phyloP scores from a whole-genome alignment of 116 monocot genomes.

The Trichopus zeylanicus region DNA sequence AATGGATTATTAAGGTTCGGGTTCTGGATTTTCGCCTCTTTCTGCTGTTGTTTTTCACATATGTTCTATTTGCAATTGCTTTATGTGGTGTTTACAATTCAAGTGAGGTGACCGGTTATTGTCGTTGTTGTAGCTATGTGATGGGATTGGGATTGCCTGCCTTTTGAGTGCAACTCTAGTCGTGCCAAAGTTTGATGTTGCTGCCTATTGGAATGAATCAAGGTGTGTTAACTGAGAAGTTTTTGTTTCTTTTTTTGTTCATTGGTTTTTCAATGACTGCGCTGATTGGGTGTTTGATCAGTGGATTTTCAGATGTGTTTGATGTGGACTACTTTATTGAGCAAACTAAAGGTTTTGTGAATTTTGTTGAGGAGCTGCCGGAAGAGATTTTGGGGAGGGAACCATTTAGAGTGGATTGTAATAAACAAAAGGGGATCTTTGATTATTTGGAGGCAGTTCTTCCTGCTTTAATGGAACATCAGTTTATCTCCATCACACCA shows the following conservation, averaged over 20 bases:
- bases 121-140: conserved; percentile 63
- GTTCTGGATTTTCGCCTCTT: no score
- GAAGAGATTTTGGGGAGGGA: conserved; percentile 42
- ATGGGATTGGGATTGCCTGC: conserved; percentile 87
- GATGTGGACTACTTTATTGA: conserved; percentile 84
- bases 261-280: not conserved
- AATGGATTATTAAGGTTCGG: no score
- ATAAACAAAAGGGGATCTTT: conserved; percentile 79
- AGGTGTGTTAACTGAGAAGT: conserved; percentile 30
- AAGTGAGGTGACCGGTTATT: no score
- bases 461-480: conserved; percentile 60
- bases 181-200: conserved; percentile 88
- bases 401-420: conserved; percentile 83
- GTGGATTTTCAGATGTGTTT: conserved; percentile 91
- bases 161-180: conserved; percentile 80
- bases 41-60: no score
- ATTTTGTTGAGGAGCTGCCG: conserved; percentile 61
- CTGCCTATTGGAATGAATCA: conserved; percentile 98
- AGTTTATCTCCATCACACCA: conserved; percentile 77
- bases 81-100: no score
- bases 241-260: not conserved
- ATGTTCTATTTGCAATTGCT: no score
- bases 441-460: conserved; percentile 77
- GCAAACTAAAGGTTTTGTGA: conserved; percentile 48
- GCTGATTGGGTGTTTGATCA: conserved; percentile 26